Evolutionary conservation across 192 early-diverging fungal genomes (phyloP).

Genomic region (Gonapodya prolifera): DNA sequence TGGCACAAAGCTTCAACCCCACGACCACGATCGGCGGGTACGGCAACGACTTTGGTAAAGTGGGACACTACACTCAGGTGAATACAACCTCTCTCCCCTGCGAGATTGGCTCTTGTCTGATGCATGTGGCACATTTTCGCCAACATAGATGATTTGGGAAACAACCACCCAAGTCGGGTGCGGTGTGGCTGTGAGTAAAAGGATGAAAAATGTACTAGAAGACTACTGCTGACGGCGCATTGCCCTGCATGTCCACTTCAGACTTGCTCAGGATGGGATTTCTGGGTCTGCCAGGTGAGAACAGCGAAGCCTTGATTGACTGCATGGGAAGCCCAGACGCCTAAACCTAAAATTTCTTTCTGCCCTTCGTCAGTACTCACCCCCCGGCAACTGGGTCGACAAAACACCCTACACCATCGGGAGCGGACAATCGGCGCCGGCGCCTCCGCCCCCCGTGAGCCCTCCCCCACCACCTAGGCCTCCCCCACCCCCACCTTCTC

Average conservation of each 20-base stretch:
- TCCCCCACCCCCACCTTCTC: neutral
- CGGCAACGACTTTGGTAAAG: neutral
- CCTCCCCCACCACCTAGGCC: neutral
- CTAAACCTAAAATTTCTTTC: no score
- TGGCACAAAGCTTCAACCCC: neutral
- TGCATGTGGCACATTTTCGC: no score
- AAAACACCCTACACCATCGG: neutral
- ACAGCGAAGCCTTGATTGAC: no score
- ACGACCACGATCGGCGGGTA: neutral
- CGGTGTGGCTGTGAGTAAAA: neutral
- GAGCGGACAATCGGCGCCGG: neutral
- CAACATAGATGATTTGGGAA: neutral
- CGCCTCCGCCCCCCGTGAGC: neutral
- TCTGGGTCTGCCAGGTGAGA: neutral
- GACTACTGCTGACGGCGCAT: neutral
- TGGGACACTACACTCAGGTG: neutral
- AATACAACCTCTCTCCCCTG: no score
- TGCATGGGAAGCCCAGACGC: no score
- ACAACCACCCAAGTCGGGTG: neutral
- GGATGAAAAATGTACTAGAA: neutral
- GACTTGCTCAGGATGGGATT: neutral
- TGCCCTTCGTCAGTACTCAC: neutral
- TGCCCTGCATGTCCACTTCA: neutral
- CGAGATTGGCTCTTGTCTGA: no score
- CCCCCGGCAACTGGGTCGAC: neutral